Base-by-base conservation (phyloP, 2,329 filamentous ascomycete genomes). In the Diaporthe citri region DNA sequence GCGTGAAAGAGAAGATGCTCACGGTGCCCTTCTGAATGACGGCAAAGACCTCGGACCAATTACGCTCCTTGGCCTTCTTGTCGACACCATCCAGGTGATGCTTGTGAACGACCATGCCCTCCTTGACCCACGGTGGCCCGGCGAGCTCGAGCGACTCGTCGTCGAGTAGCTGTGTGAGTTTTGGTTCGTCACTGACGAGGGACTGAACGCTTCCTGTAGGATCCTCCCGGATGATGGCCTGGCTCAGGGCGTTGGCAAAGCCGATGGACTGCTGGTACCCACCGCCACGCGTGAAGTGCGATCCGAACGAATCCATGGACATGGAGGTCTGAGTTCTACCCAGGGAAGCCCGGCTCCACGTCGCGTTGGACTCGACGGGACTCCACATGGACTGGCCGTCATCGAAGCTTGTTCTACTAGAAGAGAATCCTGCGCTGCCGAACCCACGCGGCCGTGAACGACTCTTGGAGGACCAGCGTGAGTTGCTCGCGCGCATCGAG, bases 81-180 rank as follows among this genome's bases (percentile, higher is more conserved):
- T 97, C 96, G 48, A 95, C 89, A 6, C 94, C 92, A 82, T 98
- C 96, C 4, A 98, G 89, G 81, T 98, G 96, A 82, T 98, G 96
- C 84, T 98, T 98, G 86, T 99, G 96, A 79, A 96, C 96, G 28
- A 98, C 88, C 79, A 97, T 95, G 77, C 97, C 97, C 84, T 99
- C 97, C 85, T 99, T 99, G 39, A 97, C 93, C 97, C 97, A 99
- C 0, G 97, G 97, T n/a, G 97, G 95, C 34, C 97, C 97, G 15
- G 94, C 92, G 52, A 99, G 91, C 81, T 97, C 96, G 17, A 99
- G 89, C 0, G 93, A 95, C 80, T 99, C 97, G 80, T 98, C 97
- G 80, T 98, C 96, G 0, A 98, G 90, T 13, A 98, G 86, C 36
- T 93, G 91, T 7, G 90, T 87, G 1, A 86, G 86, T 64, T 88